Percentiles rank a stretch among this genome's conserved stretches.
Conservation (phyloP, 2,329 filamentous ascomycete genomes). For the Pseudonectria buxi region DNA sequence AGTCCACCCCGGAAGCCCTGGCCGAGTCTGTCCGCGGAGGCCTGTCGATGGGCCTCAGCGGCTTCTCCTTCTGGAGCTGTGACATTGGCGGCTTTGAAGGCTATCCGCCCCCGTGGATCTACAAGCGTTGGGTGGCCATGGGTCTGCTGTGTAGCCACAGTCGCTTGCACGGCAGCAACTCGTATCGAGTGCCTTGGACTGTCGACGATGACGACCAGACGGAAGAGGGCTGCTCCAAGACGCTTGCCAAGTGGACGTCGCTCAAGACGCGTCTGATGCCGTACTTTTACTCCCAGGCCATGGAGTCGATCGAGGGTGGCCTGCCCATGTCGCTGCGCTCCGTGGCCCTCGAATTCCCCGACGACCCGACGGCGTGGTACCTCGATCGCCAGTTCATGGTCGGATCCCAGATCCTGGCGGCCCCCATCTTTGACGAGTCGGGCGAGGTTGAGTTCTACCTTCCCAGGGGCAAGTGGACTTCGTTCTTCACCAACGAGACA, state of each 20-base stretch:
- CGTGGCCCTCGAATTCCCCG: constrained; percentile 63
- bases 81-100: constrained; percentile 71
- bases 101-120: constrained; percentile 58
- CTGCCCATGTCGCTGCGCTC: constrained; percentile 57
- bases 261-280: constrained; percentile 48
- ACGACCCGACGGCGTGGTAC: constrained; percentile 60
- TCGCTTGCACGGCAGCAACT: constrained; percentile 61
- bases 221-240: constrained; percentile 46
- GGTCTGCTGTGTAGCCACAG: constrained; percentile 65
- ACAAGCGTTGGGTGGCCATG: constrained; percentile 75
- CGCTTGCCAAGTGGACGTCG: constrained; percentile 40
- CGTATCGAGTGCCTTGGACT: constrained; percentile 69
- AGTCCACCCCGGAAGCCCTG: constrained; percentile 66
- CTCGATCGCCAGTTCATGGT: constrained; percentile 69
- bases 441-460: constrained; percentile 63
- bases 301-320: constrained; percentile 38
- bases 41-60: constrained; percentile 55
- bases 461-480: constrained; percentile 41
- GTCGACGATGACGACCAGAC: constrained; percentile 57
- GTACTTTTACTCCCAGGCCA: constrained; percentile 41
- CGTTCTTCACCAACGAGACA: constrained; percentile 42
- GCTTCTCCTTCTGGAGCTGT: constrained; percentile 62
- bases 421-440: constrained; percentile 56
- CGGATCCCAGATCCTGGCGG: constrained; percentile 56
- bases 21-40: constrained; percentile 64